Evolutionary conservation across 2,329 filamentous ascomycete species (phyloP).

Genomic region (Trichoderma simmonsii): DNA sequence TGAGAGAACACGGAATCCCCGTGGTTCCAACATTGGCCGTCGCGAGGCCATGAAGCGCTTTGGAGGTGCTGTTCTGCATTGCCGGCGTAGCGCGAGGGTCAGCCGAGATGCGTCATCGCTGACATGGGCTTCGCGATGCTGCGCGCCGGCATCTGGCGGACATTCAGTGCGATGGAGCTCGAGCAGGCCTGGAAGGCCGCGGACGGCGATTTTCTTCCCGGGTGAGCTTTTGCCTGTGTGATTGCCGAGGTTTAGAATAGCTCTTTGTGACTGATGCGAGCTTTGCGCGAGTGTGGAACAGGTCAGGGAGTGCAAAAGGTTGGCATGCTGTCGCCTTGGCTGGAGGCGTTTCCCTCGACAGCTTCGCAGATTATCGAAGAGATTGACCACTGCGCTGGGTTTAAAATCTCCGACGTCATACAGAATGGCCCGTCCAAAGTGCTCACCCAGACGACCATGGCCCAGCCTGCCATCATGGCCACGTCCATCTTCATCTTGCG

Average conservation of each 20-base stretch:
- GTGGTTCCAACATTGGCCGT: slow-evolving; percentile 21
- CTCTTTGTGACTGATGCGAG: slow-evolving; percentile 2
- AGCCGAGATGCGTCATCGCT: slow-evolving; percentile 7
- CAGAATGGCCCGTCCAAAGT: slow-evolving; percentile 71
- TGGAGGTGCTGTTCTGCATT: slow-evolving; percentile 30
- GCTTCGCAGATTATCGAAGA: slow-evolving; percentile 76
- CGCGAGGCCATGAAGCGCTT: slow-evolving; percentile 33
- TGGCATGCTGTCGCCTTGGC: slow-evolving; percentile 82
- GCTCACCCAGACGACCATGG: slow-evolving; percentile 79
- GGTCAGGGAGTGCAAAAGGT: slow-evolving; percentile 88
- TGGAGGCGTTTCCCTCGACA: slow-evolving; percentile 78
- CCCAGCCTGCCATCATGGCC: slow-evolving; percentile 95
- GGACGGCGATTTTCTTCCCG: slow-evolving; percentile 60
- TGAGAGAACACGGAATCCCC: background rate
- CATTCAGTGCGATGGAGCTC: slow-evolving; percentile 31
- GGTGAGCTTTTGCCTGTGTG: slow-evolving; percentile 35
- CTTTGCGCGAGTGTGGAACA: slow-evolving; percentile 34
- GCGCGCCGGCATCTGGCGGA: slow-evolving; percentile 6
- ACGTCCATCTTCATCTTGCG: slow-evolving; percentile 86
- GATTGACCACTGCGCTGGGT: slow-evolving; percentile 74
- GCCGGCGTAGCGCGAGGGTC: slow-evolving; percentile 26
- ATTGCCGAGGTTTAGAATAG: background rate
- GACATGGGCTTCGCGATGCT: slow-evolving; percentile 14
- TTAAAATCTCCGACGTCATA: slow-evolving; percentile 74
- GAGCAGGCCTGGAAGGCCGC: slow-evolving; percentile 36